phyloP scores from a whole-genome alignment of 768 basidiomycete species.

The Austroboletus eburneus region DNA sequence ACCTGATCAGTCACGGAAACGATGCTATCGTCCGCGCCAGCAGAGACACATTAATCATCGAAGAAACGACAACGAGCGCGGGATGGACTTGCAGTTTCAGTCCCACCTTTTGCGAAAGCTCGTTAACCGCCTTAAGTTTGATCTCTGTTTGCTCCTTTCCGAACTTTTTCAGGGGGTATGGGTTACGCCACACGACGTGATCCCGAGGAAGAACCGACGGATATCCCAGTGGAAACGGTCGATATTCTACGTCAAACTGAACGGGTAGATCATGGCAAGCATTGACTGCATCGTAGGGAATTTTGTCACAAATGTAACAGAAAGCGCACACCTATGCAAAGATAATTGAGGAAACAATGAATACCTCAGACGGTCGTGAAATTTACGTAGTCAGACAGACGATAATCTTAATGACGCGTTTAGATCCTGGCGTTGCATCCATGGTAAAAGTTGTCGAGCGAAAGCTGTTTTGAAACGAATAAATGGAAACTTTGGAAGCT shows the following conservation, averaged over 20 bases:
- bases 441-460: constrained; percentile 10
- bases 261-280: constrained; percentile 29
- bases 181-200: constrained; percentile 15
- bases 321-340: constrained; percentile 29
- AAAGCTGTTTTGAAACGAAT: constrained; percentile 9
- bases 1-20: not conserved
- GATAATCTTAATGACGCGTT: constrained; percentile 28
- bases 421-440: constrained; percentile 6
- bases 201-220: not conserved
- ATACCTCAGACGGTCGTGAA: not conserved
- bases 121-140: constrained; percentile 20
- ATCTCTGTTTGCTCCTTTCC: constrained; percentile 25
- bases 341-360: not conserved
- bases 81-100: constrained; percentile 20
- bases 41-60: not conserved
- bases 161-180: constrained; percentile 17
- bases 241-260: constrained; percentile 30
- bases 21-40: constrained; percentile 31
- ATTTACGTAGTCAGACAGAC: constrained; percentile 31
- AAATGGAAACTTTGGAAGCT: not conserved
- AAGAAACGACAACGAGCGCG: not conserved
- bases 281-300: constrained; percentile 32
- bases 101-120: constrained; percentile 23
- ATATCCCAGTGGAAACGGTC: constrained; percentile 27
- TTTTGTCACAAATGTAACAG: constrained; percentile 36